Evolutionary conservation across 139 green algal genomes (phyloP).

Genomic region (Tetradesmus lagerheimii): DNA sequence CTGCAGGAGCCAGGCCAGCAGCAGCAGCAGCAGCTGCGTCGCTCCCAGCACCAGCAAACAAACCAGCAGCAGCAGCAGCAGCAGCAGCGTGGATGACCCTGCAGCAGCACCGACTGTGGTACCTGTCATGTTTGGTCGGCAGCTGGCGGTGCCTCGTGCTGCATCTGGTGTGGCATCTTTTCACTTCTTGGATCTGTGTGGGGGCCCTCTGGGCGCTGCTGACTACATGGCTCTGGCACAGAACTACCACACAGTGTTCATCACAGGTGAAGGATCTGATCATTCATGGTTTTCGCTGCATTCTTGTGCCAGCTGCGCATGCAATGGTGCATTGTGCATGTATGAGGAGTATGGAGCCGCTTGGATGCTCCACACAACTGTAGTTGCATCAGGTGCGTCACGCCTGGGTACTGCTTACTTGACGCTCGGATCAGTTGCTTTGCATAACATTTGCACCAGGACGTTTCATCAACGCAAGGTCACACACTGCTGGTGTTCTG

Average conservation of each 20-base stretch:
- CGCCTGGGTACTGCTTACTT: no score
- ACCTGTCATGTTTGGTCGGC: conserved; percentile 83
- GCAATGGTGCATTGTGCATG: no score
- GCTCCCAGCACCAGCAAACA: background rate
- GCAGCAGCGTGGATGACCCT: background rate
- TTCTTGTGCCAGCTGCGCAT: no score
- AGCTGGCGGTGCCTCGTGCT: conserved; percentile 58
- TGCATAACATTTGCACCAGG: no score
- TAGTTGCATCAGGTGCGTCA: no score
- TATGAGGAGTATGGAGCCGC: no score
- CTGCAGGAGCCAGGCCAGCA: background rate
- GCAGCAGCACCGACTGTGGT: conserved; percentile 29
- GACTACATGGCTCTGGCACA: conserved; percentile 88
- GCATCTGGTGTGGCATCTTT: conserved; percentile 64
- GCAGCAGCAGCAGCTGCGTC: background rate
- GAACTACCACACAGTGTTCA: conserved; percentile 83
- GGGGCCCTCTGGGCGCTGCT: conserved; percentile 65
- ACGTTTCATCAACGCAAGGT: no score
- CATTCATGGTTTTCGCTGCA: background rate
- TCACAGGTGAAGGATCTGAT: conserved; percentile 54
- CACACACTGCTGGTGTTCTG: no score
- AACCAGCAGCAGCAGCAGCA: conserved; percentile 30
- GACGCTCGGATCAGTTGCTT: no score
- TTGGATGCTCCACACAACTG: no score
- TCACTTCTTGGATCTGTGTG: conserved; percentile 78